Percentiles rank a stretch among this genome's conserved stretches.
phyloP scores from a whole-genome alignment of 2,329 filamentous ascomycete genomes.

The Colletotrichum kahawae region DNA sequence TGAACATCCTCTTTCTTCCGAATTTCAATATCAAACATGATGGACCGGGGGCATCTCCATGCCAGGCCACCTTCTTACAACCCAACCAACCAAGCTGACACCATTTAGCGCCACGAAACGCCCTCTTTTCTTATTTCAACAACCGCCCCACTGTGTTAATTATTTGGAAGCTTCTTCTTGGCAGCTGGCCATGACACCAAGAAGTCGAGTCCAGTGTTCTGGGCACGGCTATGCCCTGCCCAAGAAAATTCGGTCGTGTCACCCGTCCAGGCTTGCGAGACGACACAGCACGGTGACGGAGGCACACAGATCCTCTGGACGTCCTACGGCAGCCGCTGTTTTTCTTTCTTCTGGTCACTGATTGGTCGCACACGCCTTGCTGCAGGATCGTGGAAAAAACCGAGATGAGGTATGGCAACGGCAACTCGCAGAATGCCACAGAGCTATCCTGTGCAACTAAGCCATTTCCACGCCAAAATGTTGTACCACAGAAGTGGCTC shows the following conservation, averaged over 20 bases:
- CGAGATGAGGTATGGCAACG: slow-evolving; percentile 20
- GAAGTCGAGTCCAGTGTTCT: neutral
- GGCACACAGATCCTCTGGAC: neutral
- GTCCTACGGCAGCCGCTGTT: neutral
- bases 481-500: neutral
- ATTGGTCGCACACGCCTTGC: slow-evolving; percentile 18
- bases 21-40: neutral
- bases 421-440: slow-evolving; percentile 9
- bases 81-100: neutral
- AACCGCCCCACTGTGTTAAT: neutral
- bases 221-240: neutral
- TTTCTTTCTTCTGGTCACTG: neutral
- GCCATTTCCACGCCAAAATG: slow-evolving; percentile 6
- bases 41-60: neutral
- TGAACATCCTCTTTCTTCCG: neutral
- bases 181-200: neutral
- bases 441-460: neutral
- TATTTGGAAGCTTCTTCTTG: slow-evolving; percentile 16
- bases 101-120: slow-evolving; percentile 14
- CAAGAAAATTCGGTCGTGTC: neutral
- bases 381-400: slow-evolving; percentile 24
- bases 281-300: neutral
- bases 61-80: neutral
- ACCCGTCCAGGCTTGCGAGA: neutral
- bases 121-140: slow-evolving; percentile 19